phyloP scores from a whole-genome alignment of 306 rosid species.

The Castanospermum australe region DNA sequence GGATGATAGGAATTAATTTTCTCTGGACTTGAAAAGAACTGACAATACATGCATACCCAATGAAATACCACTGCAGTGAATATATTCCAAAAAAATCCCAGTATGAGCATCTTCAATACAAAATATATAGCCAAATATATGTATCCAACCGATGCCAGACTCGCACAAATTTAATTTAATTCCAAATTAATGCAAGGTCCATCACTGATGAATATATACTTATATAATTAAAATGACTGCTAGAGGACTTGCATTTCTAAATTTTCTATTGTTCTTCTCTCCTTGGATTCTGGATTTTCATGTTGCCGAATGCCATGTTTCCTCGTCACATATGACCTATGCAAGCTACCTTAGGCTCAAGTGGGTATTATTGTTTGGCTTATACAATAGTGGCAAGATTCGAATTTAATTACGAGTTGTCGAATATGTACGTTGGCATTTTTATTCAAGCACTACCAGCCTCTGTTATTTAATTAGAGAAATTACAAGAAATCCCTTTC shows the following conservation, averaged over 20 bases:
- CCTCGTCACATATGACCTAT: slow-evolving; percentile 70
- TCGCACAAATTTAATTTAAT: slow-evolving; percentile 32
- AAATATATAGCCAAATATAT: slow-evolving; percentile 49
- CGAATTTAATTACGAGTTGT: slow-evolving; percentile 5
- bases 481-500: too few species aligned
- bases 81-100: slow-evolving; percentile 34
- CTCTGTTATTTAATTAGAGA: not conserved
- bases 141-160: slow-evolving; percentile 65
- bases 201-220: slow-evolving; percentile 24
- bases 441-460: not conserved
- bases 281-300: slow-evolving; percentile 89
- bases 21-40: not conserved
- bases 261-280: slow-evolving; percentile 35
- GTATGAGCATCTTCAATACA: too few species aligned
- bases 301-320: too few species aligned
- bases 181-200: slow-evolving; percentile 52
- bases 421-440: slow-evolving; percentile 11
- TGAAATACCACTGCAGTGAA: not conserved
- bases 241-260: slow-evolving; percentile 7
- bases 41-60: not conserved
- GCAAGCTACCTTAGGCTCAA: slow-evolving; percentile 20
- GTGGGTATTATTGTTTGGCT: not conserved
- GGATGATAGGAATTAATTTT: not conserved
- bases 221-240: slow-evolving; percentile 18
- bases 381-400: slow-evolving; percentile 28